Base-by-base conservation (phyloP, 768 basidiomycete species). In the Crepidotus variabilis region DNA sequence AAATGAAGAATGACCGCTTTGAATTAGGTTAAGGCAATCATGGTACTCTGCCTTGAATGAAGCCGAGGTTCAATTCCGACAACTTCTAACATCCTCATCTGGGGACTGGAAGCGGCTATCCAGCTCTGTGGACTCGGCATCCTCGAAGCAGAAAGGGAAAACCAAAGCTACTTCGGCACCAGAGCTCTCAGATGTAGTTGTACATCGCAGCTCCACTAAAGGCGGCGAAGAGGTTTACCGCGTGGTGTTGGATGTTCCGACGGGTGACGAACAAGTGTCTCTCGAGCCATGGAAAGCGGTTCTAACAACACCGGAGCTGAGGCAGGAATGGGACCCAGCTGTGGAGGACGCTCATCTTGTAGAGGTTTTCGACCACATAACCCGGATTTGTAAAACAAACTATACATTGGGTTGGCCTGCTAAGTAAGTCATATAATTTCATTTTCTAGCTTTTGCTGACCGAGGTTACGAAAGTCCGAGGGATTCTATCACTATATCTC, bases 371-470 rank as follows among this genome's bases (percentile, higher is more conserved):
- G 95, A 97, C 71, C 84, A 84, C 39, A 81, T 82, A 59, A 96
- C 93, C 7, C 77, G 94, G 57, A 88, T 99, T 65, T 81, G 82
- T 20, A 93, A 91, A 75, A 97, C 94, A 0, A 91, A 93, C 60
- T 98, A 92, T 68, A 86, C 87, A 6, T 72, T 99, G 9, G 96
- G 96, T 1, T 99, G 96, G 96, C 96, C 96, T 55, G 94, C 94
- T 55, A 94, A 88, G 94, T 96, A 67, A 65, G 92, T 80, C 36
- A 33, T 46, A 11, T 55, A 50, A 3, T 39, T 21, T 33, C 45
- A 5, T 58, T 20, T 59, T 35, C 14, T 21, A 16, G 51, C 21
- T 36, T 22, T 35, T 39, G 54, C 51, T 24, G 28, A 55, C 45
- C 55, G 14, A 48, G 32, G 56, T 22, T 32, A 55, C 48, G 52